phyloP scores from a whole-genome alignment of 805 yeast species.

The Maudiozyma saulgeensis region DNA sequence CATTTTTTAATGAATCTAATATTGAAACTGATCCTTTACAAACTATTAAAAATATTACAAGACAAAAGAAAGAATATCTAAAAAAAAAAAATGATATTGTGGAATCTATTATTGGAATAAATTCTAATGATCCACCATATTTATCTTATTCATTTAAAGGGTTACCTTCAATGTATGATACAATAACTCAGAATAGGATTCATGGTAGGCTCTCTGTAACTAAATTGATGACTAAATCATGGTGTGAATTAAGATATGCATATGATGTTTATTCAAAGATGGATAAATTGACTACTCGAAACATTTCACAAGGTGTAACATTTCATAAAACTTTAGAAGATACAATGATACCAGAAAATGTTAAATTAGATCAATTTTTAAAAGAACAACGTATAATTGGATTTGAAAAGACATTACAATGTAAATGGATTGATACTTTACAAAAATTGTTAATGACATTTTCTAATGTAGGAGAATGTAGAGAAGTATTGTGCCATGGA shows the following conservation, averaged over 20 bases:
- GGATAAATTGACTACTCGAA: constrained; percentile 27
- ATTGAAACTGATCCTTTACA: neutral
- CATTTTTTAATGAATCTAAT: constrained; percentile 1
- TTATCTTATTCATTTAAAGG: constrained; percentile 10
- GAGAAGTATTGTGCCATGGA: constrained; percentile 54
- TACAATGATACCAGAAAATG: constrained; percentile 33
- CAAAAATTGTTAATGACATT: constrained; percentile 36
- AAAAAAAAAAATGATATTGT: constrained; percentile 13
- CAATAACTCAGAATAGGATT: constrained; percentile 1
- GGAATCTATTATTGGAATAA: constrained; percentile 12
- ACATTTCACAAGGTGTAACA: constrained; percentile 39
- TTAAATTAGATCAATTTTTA: constrained; percentile 9
- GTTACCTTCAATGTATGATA: constrained; percentile 11
- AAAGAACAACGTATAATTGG: constrained; percentile 12
- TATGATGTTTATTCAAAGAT: constrained; percentile 44
- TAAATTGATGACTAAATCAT: constrained; percentile 43
- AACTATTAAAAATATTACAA: neutral
- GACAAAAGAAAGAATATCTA: constrained; percentile 10
- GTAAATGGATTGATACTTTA: constrained; percentile 36
- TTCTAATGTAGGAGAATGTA: constrained; percentile 36
- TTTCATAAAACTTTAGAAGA: constrained; percentile 42
- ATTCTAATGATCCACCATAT: constrained; percentile 8
- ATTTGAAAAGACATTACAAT: constrained; percentile 16
- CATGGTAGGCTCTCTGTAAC: constrained; percentile 38
- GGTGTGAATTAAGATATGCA: constrained; percentile 59